A percentile compares a stretch with the other conserved stretches of the same genome.
Evolutionary conservation across 495 filamentous ascomycete genomes (phyloP).

Genomic region (Glonium stellatum): DNA sequence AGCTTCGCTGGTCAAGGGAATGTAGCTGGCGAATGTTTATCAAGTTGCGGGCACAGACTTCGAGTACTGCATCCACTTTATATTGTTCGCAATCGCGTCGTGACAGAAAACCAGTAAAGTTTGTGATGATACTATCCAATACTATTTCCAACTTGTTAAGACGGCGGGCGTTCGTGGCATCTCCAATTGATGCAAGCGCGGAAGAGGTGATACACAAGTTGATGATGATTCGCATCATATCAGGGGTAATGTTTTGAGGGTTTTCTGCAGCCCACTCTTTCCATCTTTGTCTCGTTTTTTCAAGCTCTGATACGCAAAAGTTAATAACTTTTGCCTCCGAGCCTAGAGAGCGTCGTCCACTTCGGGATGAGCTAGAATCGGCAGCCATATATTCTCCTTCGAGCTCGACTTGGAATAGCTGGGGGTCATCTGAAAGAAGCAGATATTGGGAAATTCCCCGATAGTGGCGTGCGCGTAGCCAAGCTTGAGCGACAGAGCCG

Average conservation of each 20-base stretch:
- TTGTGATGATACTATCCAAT: slow-evolving; percentile 20
- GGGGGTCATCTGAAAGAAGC: slow-evolving; percentile 28
- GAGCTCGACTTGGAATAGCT: slow-evolving; percentile 9
- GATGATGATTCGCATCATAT: slow-evolving; percentile 33
- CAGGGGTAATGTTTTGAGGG: slow-evolving; percentile 29
- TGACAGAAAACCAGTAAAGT: slow-evolving; percentile 26
- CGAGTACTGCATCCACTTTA: slow-evolving; percentile 34
- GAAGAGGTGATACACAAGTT: slow-evolving; percentile 26
- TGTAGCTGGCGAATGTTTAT: slow-evolving; percentile 15
- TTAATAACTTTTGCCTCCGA: slow-evolving; percentile 28
- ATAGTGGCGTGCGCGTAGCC: slow-evolving; percentile 27
- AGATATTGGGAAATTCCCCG: slow-evolving; percentile 36
- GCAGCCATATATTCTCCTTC: not conserved
- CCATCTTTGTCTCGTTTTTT: slow-evolving; percentile 26
- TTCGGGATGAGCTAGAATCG: slow-evolving; percentile 6
- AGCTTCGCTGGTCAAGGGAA: slow-evolving; percentile 8
- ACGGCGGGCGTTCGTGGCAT: slow-evolving; percentile 23
- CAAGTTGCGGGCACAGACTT: slow-evolving; percentile 14
- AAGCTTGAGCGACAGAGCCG: slow-evolving; percentile 40
- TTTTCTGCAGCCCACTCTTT: slow-evolving; percentile 20
- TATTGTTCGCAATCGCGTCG: slow-evolving; percentile 28
- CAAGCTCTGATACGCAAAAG: slow-evolving; percentile 26
- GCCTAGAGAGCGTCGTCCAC: slow-evolving; percentile 1
- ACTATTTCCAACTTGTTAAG: slow-evolving; percentile 18
- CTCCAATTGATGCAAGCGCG: slow-evolving; percentile 14